Conservation (phyloP, 306 rosid species). For the Begonia fuchsioides region DNA sequence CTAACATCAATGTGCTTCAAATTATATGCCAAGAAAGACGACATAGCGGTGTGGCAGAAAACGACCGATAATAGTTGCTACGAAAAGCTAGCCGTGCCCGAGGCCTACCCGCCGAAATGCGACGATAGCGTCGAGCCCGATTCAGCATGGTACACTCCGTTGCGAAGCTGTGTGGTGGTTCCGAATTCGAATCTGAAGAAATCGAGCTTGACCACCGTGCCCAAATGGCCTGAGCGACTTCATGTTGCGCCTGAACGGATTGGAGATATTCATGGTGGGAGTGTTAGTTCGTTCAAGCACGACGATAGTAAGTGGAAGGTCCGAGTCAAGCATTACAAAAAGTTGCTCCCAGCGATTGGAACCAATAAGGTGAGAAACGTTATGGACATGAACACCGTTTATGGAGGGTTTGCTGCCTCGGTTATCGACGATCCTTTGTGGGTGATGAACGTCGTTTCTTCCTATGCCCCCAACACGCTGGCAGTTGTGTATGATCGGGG, state of each 20-base stretch:
- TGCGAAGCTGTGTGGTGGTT: conserved; percentile 65
- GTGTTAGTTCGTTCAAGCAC: conserved; percentile 46
- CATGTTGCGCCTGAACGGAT: conserved; percentile 57
- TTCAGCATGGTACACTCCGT: conserved; percentile 93
- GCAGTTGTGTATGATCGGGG: conserved; percentile 82
- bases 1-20: conserved; percentile 82
- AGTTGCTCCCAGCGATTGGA: conserved; percentile 75
- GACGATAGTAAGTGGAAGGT: conserved; percentile 77
- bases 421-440: conserved; percentile 68
- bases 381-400: conserved; percentile 89
- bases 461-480: conserved; percentile 68
- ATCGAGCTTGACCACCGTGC: conserved; percentile 31
- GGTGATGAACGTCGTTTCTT: conserved; percentile 97
- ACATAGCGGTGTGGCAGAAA: conserved; percentile 93
- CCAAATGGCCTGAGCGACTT: conserved; percentile 80
- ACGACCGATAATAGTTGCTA: conserved; percentile 51
- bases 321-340: conserved; percentile 69
- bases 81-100: conserved; percentile 35
- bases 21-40: conserved; percentile 76
- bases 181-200: conserved; percentile 53
- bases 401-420: conserved; percentile 85
- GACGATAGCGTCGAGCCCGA: conserved; percentile 87
- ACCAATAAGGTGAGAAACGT: conserved; percentile 70
- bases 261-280: conserved; percentile 36
- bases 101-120: conserved; percentile 69